Evolutionary conservation across 1,284 basidiomycete genomes (phyloP), one percentile per base, ranked within the genome.

Genomic region (Trametes polyzona): DNA sequence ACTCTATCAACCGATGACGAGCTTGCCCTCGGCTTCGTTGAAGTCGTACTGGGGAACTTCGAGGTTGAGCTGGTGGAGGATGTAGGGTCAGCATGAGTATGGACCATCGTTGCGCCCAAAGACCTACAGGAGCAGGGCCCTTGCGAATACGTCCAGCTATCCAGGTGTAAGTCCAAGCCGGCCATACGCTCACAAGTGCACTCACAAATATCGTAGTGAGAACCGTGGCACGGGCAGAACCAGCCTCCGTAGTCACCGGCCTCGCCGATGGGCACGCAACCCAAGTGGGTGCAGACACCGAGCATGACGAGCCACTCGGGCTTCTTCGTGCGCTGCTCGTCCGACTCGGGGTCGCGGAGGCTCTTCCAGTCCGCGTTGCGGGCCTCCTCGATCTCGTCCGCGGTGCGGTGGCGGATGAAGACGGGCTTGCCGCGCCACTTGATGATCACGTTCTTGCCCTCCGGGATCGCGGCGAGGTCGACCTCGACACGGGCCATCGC

Each of bases 371-470:
- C 89, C 55, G 87, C 80, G 49, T 75, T 69, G 76, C 93, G 90
- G 57, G 97, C 97, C 80, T 99, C 97, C 63, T 95, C 86, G 68
- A 99, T 95, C 82, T 99, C 97, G 55, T 83, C 84, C 57, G 83
- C 73, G 24, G 97, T 99, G 70, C 97, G 88, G 82, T 99, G 96
- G 67, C 97, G 89, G 74, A 99, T 94, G 81, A 99, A 99, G 58
- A 99, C 96, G 66, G 97, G 97, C 85, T 99, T 99, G 74, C 96
- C 97, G 74, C 96, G 93, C 97, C 97, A 99, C 80, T 97, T 97
- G 81, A 97, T 93, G 75, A 97, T 90, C 67, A 93, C 92, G 74
- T 95, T 95, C 87, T 96, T 96, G 77, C 97, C 97, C 83, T 98
- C 94, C 33, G 97, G 96, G 70, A 99, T 99, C 62, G 79, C 81